Evolutionary conservation across 139 green algal species (phyloP).

Genomic region (Chlamydomonas urium): DNA sequence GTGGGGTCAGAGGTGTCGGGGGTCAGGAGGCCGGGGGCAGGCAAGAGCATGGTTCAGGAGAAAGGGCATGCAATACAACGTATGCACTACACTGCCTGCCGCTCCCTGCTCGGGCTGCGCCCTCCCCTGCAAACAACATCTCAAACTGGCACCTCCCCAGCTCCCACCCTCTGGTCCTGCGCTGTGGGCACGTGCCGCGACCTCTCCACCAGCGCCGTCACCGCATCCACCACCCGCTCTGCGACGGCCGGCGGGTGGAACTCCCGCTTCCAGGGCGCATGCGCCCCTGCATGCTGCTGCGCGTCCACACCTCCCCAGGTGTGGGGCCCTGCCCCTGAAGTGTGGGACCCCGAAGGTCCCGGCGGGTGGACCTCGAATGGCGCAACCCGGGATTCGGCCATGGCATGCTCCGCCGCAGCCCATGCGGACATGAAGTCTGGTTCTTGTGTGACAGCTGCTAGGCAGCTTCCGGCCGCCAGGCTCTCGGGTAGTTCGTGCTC

Average conservation of each 20-base stretch:
- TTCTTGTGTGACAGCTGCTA: conserved; percentile 8
- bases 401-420: conserved; percentile 6
- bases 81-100: too few species aligned
- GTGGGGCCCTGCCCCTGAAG: too few species aligned
- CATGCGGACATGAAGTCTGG: background rate
- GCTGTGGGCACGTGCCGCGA: conserved; percentile 14
- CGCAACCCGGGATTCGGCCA: too few species aligned
- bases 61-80: too few species aligned
- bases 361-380: too few species aligned
- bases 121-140: too few species aligned
- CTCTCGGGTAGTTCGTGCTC: conserved; percentile 11
- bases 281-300: background rate
- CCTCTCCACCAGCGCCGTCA: background rate
- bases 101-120: too few species aligned
- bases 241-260: conserved; percentile 16
- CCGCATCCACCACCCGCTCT: background rate
- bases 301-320: background rate
- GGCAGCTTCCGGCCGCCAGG: background rate
- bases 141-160: too few species aligned
- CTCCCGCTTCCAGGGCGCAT: conserved; percentile 17
- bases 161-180: conserved; percentile 12
- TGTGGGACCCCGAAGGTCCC: too few species aligned
- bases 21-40: too few species aligned
- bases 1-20: too few species aligned
- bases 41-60: too few species aligned